Conservation (phyloP, 2,329 filamentous ascomycete genomes). For the Penicillium brasilianum region DNA sequence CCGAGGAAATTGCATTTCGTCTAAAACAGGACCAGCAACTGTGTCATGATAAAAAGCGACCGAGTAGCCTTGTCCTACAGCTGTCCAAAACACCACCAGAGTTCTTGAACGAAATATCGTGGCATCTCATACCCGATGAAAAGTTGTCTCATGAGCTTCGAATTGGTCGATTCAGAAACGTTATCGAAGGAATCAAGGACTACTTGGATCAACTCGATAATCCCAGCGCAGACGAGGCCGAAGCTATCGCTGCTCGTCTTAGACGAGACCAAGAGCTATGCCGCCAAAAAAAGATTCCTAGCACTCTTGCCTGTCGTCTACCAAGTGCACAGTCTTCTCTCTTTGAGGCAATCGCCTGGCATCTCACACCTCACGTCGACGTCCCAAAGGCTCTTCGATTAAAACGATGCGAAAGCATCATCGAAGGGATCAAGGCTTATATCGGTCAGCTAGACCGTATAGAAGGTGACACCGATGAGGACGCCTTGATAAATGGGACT, state of each 20-base stretch:
- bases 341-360: slow-evolving; percentile 16
- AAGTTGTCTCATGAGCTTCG: slow-evolving; percentile 8
- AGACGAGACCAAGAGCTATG: slow-evolving; percentile 28
- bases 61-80: slow-evolving; percentile 27
- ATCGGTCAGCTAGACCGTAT: slow-evolving; percentile 19
- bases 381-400: slow-evolving; percentile 15
- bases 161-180: slow-evolving; percentile 16
- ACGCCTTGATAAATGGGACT: neutral
- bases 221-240: neutral
- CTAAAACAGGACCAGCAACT: slow-evolving; percentile 27
- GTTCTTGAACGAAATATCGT: slow-evolving; percentile 5
- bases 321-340: slow-evolving; percentile 18
- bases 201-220: neutral
- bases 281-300: slow-evolving; percentile 36
- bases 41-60: slow-evolving; percentile 37
- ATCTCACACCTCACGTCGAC: slow-evolving; percentile 22
- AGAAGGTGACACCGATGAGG: neutral
- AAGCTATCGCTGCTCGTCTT: slow-evolving; percentile 19
- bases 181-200: slow-evolving; percentile 18
- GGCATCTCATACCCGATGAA: slow-evolving; percentile 17
- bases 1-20: slow-evolving; percentile 25
- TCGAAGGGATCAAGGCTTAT: slow-evolving; percentile 21
- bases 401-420: slow-evolving; percentile 25
- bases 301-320: slow-evolving; percentile 24
- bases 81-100: slow-evolving; percentile 17